These are phyloP conservation scores for Kazachstania africana DNA, from an alignment of 805 yeast genomes.

Conservation along the genomic window DNA sequence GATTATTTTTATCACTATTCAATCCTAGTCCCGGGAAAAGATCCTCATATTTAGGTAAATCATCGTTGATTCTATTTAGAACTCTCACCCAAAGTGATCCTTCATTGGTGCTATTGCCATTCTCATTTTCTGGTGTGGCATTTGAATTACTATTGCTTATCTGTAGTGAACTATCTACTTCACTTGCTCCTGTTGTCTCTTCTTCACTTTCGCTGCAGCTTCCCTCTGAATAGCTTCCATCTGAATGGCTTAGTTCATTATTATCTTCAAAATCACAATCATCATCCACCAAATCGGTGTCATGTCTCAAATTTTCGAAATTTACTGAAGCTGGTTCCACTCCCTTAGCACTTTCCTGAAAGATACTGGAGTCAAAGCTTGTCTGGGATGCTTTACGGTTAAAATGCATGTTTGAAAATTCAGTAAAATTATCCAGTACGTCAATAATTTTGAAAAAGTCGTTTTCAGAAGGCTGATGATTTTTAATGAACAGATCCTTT, in stretches of 20 bases:
- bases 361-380: constrained; percentile 14
- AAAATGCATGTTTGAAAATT: constrained; percentile 2
- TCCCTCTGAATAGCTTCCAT: constrained; percentile 1
- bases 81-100: constrained; percentile 29
- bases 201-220: not conserved
- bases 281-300: not conserved
- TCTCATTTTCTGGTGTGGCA: not conserved
- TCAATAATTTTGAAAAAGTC: constrained; percentile 16
- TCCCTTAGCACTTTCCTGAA: too few species aligned
- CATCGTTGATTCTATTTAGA: constrained; percentile 31
- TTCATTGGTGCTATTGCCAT: constrained; percentile 5
- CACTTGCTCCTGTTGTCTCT: not conserved
- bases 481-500: constrained; percentile 21
- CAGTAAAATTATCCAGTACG: constrained; percentile 14
- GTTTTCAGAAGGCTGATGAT: constrained; percentile 8
- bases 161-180: not conserved
- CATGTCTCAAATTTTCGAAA: not conserved
- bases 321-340: constrained; percentile 7
- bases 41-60: constrained; percentile 64
- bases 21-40: constrained; percentile 40
- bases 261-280: constrained; percentile 22
- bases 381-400: not conserved
- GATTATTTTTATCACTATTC: not conserved
- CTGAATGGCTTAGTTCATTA: constrained; percentile 12
- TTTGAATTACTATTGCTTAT: not conserved